Evolutionary conservation across 495 filamentous ascomycete species (phyloP).

Genomic region (Aspergillus carlsbadensis): DNA sequence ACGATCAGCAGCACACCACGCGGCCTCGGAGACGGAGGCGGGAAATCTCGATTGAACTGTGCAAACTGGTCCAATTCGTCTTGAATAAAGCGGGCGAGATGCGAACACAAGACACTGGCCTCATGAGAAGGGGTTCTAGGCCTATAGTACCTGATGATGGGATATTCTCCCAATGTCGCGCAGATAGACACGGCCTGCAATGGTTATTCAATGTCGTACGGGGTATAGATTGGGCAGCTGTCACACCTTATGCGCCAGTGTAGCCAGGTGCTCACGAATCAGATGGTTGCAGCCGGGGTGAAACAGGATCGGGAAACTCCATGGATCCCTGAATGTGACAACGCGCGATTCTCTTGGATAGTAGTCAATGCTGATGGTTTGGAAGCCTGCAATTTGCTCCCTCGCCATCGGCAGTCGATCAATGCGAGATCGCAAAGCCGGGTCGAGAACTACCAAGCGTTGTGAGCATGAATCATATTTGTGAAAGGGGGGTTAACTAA

Average conservation of each 20-base stretch:
- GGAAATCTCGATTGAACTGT: conserved; percentile 77
- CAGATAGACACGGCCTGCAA: conserved; percentile 78
- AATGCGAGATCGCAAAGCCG: conserved; percentile 52
- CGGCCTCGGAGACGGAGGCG: conserved; percentile 75
- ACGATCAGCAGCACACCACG: conserved; percentile 82
- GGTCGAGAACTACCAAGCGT: conserved; percentile 47
- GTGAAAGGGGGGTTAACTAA: conserved; percentile 35
- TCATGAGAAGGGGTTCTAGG: conserved; percentile 76
- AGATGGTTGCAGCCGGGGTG: conserved; percentile 87
- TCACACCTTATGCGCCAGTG: conserved; percentile 81
- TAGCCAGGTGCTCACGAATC: conserved; percentile 74
- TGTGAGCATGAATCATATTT: conserved; percentile 11
- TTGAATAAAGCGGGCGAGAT: conserved; percentile 90
- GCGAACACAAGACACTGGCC: conserved; percentile 78
- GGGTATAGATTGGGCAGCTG: background rate
- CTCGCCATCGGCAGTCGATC: conserved; percentile 61
- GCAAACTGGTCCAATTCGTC: conserved; percentile 84
- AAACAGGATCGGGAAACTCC: conserved; percentile 89
- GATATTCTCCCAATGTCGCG: conserved; percentile 81
- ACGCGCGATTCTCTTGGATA: conserved; percentile 89
- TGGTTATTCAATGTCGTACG: conserved; percentile 27
- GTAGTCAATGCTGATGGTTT: conserved; percentile 79
- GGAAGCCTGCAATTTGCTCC: conserved; percentile 69
- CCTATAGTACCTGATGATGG: conserved; percentile 84
- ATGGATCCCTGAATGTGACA: conserved; percentile 88